phyloP scores from a whole-genome alignment of 2,329 filamentous ascomycete genomes.

The Zelopaecilomyces penicillatus region DNA sequence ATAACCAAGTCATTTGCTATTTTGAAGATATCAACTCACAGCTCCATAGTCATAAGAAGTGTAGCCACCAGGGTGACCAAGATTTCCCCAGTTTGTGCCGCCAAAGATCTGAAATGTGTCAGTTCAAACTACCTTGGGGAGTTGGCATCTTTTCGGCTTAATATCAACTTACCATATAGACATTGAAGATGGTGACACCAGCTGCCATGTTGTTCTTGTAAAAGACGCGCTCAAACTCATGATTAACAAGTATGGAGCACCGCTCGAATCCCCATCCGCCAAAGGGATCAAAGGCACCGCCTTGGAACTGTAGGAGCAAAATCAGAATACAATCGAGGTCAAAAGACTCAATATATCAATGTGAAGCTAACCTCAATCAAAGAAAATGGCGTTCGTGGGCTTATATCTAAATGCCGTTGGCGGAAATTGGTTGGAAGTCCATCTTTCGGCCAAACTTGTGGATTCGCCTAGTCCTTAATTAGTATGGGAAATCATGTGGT shows the following conservation, averaged over 20 bases:
- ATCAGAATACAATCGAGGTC: not conserved
- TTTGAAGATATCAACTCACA: slow-evolving; percentile 15
- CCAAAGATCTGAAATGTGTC: slow-evolving; percentile 48
- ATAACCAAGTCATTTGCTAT: not conserved
- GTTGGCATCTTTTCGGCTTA: slow-evolving; percentile 1
- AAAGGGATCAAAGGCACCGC: slow-evolving; percentile 65
- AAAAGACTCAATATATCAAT: not conserved
- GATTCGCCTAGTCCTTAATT: slow-evolving; percentile 20
- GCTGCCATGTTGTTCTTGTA: slow-evolving; percentile 68
- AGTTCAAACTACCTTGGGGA: not conserved
- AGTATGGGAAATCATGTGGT: not conserved
- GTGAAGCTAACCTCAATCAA: slow-evolving; percentile 43
- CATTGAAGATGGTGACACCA: slow-evolving; percentile 58
- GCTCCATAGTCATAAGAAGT: slow-evolving; percentile 49
- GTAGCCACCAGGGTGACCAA: slow-evolving; percentile 60
- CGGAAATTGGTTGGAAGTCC: slow-evolving; percentile 46
- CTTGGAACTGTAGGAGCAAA: slow-evolving; percentile 47
- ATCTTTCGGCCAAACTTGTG: slow-evolving; percentile 48
- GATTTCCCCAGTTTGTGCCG: slow-evolving; percentile 77
- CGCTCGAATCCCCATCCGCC: slow-evolving; percentile 62
- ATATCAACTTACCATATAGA: slow-evolving; percentile 56
- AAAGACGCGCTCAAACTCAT: slow-evolving; percentile 70
- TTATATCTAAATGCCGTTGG: slow-evolving; percentile 34
- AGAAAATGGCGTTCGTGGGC: slow-evolving; percentile 57
- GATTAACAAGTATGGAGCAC: slow-evolving; percentile 57